These are phyloP conservation scores for Suaeda aralocaspica DNA, from an alignment of 148 eudicot species.

Conservation along the genomic window DNA sequence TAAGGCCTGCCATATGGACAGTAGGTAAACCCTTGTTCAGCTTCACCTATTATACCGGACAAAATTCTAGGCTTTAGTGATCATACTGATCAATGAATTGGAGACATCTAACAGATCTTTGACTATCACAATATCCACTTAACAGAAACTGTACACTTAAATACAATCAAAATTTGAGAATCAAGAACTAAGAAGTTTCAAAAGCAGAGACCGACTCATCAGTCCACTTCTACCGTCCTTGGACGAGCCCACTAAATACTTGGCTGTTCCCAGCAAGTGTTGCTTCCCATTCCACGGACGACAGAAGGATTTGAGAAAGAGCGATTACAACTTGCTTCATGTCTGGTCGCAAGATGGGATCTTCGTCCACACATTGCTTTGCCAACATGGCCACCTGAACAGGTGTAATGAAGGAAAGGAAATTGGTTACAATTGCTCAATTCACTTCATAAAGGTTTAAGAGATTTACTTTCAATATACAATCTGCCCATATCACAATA, in stretches of 20 bases:
- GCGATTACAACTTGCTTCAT: constrained; percentile 91
- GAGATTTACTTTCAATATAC: not conserved
- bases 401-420: not conserved
- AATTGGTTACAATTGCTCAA: not conserved
- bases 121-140: not conserved
- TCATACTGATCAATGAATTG: constrained; percentile 14
- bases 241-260: constrained; percentile 92
- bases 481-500: not conserved
- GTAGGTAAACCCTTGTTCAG: not conserved
- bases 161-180: constrained; percentile 18
- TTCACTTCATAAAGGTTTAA: not conserved
- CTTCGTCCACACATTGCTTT: constrained; percentile 90
- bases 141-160: constrained; percentile 25
- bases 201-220: not conserved
- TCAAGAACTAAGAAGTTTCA: not conserved
- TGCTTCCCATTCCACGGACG: constrained; percentile 98
- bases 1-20: not conserved
- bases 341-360: constrained; percentile 88
- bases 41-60: not conserved
- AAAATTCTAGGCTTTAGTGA: not conserved
- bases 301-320: constrained; percentile 79
- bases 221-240: constrained; percentile 55
- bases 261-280: constrained; percentile 99
- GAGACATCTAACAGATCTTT: constrained; percentile 4
- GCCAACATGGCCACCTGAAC: constrained; percentile 75